These are phyloP conservation scores for Harringtonia aguacate DNA, from an alignment of 2,329 filamentous ascomycete species.

Conservation along the genomic window DNA sequence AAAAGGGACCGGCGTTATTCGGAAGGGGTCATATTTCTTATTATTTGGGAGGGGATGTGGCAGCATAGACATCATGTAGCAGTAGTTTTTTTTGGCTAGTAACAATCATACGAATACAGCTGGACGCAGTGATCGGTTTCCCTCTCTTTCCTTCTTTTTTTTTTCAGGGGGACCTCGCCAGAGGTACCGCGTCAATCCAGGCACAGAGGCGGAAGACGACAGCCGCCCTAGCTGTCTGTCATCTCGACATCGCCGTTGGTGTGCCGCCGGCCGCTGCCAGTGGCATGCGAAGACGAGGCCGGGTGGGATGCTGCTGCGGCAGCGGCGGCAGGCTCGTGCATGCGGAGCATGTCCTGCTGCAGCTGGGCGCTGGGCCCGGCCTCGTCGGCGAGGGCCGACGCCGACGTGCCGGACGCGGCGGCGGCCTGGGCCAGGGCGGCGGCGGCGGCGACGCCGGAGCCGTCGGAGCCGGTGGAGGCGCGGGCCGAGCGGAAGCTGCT, in stretches of 20 bases:
- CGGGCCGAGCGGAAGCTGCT: not conserved
- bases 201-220: not conserved
- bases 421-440: slow-evolving; percentile 10
- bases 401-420: slow-evolving; percentile 4
- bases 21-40: not conserved
- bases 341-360: slow-evolving; percentile 10
- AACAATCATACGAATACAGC: too few relatives aligned
- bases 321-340: not conserved
- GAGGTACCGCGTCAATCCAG: too few relatives aligned
- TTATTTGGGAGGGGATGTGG: not conserved
- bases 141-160: too few relatives aligned
- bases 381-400: not conserved
- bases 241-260: slow-evolving; percentile 6
- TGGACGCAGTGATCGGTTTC: too few relatives aligned
- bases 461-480: not conserved
- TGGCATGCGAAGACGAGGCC: not conserved
- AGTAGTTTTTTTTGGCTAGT: too few relatives aligned
- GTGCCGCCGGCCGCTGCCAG: not conserved
- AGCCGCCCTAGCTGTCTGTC: slow-evolving; percentile 3
- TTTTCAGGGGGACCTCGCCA: too few relatives aligned
- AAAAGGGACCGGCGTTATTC: not conserved
- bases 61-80: not conserved
- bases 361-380: slow-evolving; percentile 11
- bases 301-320: too few relatives aligned
- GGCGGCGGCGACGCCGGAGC: slow-evolving; percentile 6